These are phyloP conservation scores for Nicotiana rustica DNA, from an alignment of 305 asterid species.

Conservation along the genomic window DNA sequence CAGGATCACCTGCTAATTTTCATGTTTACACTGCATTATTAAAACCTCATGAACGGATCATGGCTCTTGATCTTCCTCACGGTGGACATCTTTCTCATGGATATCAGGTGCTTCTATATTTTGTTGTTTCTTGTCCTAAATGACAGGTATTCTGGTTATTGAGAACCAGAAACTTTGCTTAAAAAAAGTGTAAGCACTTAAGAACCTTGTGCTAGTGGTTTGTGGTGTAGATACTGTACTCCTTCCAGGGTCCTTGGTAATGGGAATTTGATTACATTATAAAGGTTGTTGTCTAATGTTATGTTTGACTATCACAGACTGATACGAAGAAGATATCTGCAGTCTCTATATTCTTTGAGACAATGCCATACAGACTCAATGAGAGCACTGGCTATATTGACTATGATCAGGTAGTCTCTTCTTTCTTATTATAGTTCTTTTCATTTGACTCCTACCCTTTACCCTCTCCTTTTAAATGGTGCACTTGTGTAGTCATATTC, in stretches of 20 bases:
- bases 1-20: constrained; percentile 53
- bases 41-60: constrained; percentile 50
- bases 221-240: constrained; percentile 6
- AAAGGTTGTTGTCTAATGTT: constrained; percentile 30
- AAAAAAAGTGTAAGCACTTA: background rate
- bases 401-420: constrained; percentile 74
- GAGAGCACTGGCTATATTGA: constrained; percentile 90
- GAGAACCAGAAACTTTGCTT: background rate
- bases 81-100: constrained; percentile 54
- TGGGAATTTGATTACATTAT: background rate
- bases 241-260: background rate
- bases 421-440: background rate
- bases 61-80: constrained; percentile 53
- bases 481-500: constrained; percentile 10
- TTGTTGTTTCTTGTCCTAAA: constrained; percentile 12
- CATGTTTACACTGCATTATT: constrained; percentile 49
- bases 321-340: constrained; percentile 96
- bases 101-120: constrained; percentile 27
- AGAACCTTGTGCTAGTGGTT: background rate
- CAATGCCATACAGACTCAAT: constrained; percentile 92
- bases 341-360: constrained; percentile 87
- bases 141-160: background rate
- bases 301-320: constrained; percentile 55
- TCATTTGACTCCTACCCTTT: constrained; percentile 19
- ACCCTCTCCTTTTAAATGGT: constrained; percentile 20